Evolutionary conservation across 2,329 filamentous ascomycete species (phyloP).

Genomic region (Penicillium occitanis): DNA sequence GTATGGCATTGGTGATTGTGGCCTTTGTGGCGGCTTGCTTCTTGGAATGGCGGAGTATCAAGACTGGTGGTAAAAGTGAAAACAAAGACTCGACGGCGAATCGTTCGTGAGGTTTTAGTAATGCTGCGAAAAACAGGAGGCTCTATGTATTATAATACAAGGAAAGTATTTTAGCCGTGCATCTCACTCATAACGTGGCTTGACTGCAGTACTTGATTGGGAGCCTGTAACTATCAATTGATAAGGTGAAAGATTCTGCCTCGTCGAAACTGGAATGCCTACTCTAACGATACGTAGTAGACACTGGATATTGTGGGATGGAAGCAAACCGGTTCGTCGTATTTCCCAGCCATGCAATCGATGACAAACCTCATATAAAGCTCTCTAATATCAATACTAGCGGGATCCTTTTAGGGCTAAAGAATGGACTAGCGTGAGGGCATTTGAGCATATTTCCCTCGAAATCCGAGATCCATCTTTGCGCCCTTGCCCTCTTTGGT

Average conservation of each 20-base stretch:
- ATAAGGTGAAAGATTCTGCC: neutral
- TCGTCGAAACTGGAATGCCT: neutral
- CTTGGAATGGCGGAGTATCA: conserved; percentile 31
- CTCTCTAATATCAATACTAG: neutral
- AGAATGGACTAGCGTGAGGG: conserved; percentile 1
- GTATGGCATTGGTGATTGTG: conserved; percentile 25
- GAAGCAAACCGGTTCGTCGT: neutral
- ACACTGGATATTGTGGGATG: neutral
- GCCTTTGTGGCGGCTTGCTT: conserved; percentile 26
- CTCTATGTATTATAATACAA: neutral
- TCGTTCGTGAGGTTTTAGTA: neutral
- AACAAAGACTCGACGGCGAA: conserved; percentile 15
- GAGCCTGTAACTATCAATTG: neutral
- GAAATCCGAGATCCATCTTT: neutral
- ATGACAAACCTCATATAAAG: neutral
- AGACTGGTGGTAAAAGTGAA: conserved; percentile 21
- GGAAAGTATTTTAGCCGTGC: neutral
- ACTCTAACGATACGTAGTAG: neutral
- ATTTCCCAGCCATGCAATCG: neutral
- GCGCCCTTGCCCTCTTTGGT: neutral
- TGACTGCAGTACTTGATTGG: neutral
- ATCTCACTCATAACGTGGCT: neutral
- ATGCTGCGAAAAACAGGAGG: neutral
- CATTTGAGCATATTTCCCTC: conserved; percentile 8
- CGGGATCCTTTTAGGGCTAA: neutral